Evolutionary conservation across 1,284 basidiomycete species (phyloP).

Genomic region (Cryptococcus sp.): DNA sequence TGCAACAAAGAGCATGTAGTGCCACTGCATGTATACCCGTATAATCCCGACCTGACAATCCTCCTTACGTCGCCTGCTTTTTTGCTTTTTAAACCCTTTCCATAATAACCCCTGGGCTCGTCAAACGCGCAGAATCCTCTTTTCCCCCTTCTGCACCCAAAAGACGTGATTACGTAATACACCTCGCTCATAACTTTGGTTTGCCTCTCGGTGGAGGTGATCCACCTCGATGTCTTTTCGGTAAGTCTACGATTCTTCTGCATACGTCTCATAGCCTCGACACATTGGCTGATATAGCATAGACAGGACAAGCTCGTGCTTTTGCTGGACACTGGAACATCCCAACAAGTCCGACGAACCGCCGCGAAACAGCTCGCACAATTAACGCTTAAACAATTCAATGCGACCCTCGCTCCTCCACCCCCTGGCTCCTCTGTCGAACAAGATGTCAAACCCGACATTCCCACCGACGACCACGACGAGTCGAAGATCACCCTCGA

Average conservation of each 20-base stretch:
- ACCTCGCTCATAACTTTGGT: too few relatives aligned
- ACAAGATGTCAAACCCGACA: constrained; percentile 8
- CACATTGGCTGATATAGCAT: not conserved
- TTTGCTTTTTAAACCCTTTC: not conserved
- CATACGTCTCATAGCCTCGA: not conserved
- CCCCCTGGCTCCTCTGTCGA: not conserved
- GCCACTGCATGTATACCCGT: too few relatives aligned
- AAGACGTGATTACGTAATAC: not conserved
- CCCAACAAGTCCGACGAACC: constrained; percentile 41
- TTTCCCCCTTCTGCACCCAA: not conserved
- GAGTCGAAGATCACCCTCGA: constrained; percentile 1
- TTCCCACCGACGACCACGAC: not conserved
- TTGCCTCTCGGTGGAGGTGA: constrained; percentile 1
- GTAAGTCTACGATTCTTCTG: not conserved
- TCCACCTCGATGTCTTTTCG: constrained; percentile 13
- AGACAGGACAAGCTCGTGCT: constrained; percentile 47
- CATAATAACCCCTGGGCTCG: too few relatives aligned
- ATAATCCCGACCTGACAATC: too few relatives aligned
- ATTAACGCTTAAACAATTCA: constrained; percentile 38
- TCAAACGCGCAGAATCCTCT: not conserved
- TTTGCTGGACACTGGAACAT: constrained; percentile 46
- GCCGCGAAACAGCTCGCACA: constrained; percentile 46
- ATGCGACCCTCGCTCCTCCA: constrained; percentile 10
- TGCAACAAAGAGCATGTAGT: too few relatives aligned
- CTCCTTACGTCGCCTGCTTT: too few relatives aligned